These are phyloP conservation scores for Bodo saltans DNA, from an alignment of 78 protist genomes.

Conservation along the genomic window DNA sequence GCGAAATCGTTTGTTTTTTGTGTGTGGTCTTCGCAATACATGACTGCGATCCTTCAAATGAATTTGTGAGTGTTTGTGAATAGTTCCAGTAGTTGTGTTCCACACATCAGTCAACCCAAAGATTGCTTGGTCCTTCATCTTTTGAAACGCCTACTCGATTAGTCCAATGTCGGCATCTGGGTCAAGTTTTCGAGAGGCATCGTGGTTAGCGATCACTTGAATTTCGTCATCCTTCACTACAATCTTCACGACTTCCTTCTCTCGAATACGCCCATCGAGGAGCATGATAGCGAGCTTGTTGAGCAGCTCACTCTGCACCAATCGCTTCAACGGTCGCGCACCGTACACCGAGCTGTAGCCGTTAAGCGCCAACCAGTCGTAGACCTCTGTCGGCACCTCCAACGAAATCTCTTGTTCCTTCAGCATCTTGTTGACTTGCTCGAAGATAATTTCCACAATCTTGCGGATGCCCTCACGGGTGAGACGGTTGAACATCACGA, in stretches of 20 bases:
- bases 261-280: constrained; percentile 22
- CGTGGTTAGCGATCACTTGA: constrained; percentile 13
- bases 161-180: no score
- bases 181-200: not conserved
- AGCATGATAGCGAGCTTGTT: constrained; percentile 33
- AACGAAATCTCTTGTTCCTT: constrained; percentile 29
- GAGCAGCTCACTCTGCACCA: constrained; percentile 29
- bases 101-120: no score
- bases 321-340: constrained; percentile 65
- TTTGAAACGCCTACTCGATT: no score
- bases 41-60: no score
- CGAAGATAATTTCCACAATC: constrained; percentile 38
- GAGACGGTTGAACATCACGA: constrained; percentile 58
- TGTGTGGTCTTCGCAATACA: no score
- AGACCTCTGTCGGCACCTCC: not conserved
- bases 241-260: constrained; percentile 22
- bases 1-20: no score
- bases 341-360: constrained; percentile 64
- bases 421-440: not conserved
- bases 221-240: not conserved
- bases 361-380: constrained; percentile 4
- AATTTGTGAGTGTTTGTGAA: no score
- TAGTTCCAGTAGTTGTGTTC: no score
- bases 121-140: no score
- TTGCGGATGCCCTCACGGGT: constrained; percentile 5